Conservation (phyloP, 2,329 filamentous ascomycete species). For the Alternaria hordeiaustralica region DNA sequence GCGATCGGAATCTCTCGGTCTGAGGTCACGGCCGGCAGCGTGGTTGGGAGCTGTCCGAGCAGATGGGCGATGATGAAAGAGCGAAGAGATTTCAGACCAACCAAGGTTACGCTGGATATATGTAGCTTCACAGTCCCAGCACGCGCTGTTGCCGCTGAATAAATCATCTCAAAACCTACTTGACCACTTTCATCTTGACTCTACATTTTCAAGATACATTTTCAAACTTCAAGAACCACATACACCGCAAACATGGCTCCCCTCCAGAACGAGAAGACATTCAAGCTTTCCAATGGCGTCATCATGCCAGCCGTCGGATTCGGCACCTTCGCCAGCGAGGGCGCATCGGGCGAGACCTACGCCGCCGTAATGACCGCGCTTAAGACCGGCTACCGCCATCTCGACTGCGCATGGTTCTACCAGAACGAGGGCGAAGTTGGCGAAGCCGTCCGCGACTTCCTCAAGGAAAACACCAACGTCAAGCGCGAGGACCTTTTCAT, state of each 20-base stretch:
- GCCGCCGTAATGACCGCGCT: constrained; percentile 66
- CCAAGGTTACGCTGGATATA: constrained; percentile 4
- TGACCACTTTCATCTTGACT: background rate
- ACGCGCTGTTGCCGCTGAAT: constrained; percentile 3
- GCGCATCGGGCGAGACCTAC: constrained; percentile 61
- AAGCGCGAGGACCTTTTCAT: constrained; percentile 69
- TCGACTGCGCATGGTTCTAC: constrained; percentile 75
- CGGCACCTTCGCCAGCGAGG: constrained; percentile 75
- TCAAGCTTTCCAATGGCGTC: constrained; percentile 64
- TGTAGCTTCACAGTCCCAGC: constrained; percentile 5
- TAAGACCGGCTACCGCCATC: constrained; percentile 66
- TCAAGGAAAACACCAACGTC: constrained; percentile 61
- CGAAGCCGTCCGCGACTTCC: constrained; percentile 66
- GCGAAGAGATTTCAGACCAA: constrained; percentile 9
- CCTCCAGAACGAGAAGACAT: constrained; percentile 50
- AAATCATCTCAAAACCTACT: background rate
- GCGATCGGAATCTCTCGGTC: constrained; percentile 17
- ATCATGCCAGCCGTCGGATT: constrained; percentile 74
- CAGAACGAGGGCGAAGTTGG: constrained; percentile 75
- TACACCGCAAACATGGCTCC: constrained; percentile 32
- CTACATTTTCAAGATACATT: background rate
- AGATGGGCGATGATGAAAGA: constrained; percentile 22
- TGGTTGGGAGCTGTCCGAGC: constrained; percentile 5
- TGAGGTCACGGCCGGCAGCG: constrained; percentile 18
- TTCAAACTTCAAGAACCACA: background rate